Evolutionary conservation across 495 filamentous ascomycete species (phyloP), one percentile per base, ranked within the genome.

Genomic region (Amphirosellinia nigrospora): DNA sequence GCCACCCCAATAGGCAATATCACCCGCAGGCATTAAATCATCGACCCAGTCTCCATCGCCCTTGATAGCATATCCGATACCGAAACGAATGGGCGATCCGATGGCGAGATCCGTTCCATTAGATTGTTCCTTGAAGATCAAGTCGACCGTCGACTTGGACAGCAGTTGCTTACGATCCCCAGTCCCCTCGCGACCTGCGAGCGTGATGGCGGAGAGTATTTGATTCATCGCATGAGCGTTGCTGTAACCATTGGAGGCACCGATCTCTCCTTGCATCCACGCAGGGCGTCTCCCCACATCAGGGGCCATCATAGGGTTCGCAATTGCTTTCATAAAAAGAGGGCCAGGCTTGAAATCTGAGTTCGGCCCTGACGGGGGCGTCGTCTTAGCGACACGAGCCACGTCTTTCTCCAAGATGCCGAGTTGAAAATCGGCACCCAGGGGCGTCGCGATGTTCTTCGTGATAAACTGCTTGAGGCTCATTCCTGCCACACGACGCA

Each of bases 1-100:
- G 4, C 83, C 83, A 11, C 76, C 72, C 82, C 83, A 85, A 41
- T 74, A 84, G 66, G 78, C 79, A 4, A 85, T 67, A 6, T 72
- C 68, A 74, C 73, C 8, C 76, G 81, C 34, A 80, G 71, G 73
- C 75, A 82, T 13, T 53, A 68, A 60, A n/a, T 11, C 66, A 4
- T 16, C 70, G 23, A 68, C 45, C 71, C 61, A 73, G 64, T 61
- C 5, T 71, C 55, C 68, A 36, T 70, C 61, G 11, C 61, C 61
- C 34, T 52, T 70, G 10, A 86, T 55, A 0, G 65, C 81, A 53
- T 80, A 78, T 0, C 83, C 83, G 60, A 83, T 78, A 2, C 79
- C 82, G 48, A 80, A 80, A 0, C 79, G 74, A 1, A 81, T 0
- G 15, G 72, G 75, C 0, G 41, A 19, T 0, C 68, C 68, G 1